Conservation (phyloP, 2,329 filamentous ascomycete genomes). For the Colletotrichum tofieldiae region DNA sequence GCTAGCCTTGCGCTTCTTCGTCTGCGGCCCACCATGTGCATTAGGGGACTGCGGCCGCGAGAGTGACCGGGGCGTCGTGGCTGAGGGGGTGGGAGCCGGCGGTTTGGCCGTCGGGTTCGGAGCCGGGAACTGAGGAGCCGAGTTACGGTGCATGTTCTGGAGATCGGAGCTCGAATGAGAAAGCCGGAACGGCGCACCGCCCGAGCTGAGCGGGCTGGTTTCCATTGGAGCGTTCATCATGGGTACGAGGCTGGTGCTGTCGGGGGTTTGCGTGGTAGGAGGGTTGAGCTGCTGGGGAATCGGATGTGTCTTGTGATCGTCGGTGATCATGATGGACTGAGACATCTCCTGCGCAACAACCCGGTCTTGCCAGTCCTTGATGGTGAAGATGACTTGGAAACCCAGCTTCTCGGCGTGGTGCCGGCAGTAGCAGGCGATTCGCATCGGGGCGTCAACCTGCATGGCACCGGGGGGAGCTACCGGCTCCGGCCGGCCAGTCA, state of each 20-base stretch:
- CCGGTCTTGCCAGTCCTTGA: constrained; percentile 85
- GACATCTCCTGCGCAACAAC: constrained; percentile 89
- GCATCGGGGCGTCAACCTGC: constrained; percentile 90
- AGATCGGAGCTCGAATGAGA: constrained; percentile 77
- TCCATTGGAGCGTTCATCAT: constrained; percentile 46
- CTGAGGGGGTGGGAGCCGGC: constrained; percentile 30
- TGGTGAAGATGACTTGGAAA: constrained; percentile 93
- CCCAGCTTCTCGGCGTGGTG: constrained; percentile 95
- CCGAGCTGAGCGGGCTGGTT: constrained; percentile 51
- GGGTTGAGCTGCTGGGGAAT: constrained; percentile 53
- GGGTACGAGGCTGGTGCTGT: constrained; percentile 36
- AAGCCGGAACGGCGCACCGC: constrained; percentile 64
- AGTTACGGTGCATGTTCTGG: constrained; percentile 69
- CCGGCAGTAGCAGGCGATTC: constrained; percentile 96
- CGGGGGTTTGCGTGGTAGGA: constrained; percentile 39
- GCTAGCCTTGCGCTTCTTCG: constrained; percentile 89
- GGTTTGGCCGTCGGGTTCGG: constrained; percentile 50
- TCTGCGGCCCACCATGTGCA: constrained; percentile 74
- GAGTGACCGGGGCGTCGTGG: constrained; percentile 51
- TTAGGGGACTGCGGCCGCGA: constrained; percentile 83
- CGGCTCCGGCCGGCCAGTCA: constrained; percentile 61
- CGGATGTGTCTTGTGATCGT: constrained; percentile 92
- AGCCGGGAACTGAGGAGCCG: constrained; percentile 52
- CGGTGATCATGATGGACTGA: constrained; percentile 94
- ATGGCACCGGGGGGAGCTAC: constrained; percentile 70